Evolutionary conservation across 2,329 filamentous ascomycete species (phyloP).

Genomic region (Dothistroma pini): DNA sequence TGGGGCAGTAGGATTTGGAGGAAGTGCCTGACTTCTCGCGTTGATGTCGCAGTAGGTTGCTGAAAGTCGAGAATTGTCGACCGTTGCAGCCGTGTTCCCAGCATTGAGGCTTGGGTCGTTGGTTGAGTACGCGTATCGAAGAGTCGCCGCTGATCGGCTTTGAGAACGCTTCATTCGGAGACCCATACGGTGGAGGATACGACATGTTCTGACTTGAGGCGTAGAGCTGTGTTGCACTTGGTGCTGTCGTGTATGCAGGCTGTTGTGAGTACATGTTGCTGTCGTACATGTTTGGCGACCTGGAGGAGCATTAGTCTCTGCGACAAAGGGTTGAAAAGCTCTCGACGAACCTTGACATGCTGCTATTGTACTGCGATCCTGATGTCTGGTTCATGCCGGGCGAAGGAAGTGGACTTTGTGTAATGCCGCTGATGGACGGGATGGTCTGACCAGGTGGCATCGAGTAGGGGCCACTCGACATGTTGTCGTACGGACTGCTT

Average conservation of each 20-base stretch:
- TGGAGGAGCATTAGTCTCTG: slow-evolving; percentile 13
- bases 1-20: slow-evolving; percentile 81
- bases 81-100: slow-evolving; percentile 98
- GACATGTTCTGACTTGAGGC: slow-evolving; percentile 17
- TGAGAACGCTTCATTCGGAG: slow-evolving; percentile 23
- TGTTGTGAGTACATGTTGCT: slow-evolving; percentile 25
- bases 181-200: slow-evolving; percentile 28
- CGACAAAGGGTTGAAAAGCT: slow-evolving; percentile 3
- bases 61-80: slow-evolving; percentile 92
- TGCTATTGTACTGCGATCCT: slow-evolving; percentile 25
- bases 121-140: slow-evolving; percentile 35
- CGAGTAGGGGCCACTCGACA: slow-evolving; percentile 26
- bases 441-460: slow-evolving; percentile 29
- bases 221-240: slow-evolving; percentile 26
- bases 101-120: slow-evolving; percentile 80
- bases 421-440: slow-evolving; percentile 34
- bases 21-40: slow-evolving; percentile 91
- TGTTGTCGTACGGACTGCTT: slow-evolving; percentile 30
- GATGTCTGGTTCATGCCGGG: slow-evolving; percentile 27
- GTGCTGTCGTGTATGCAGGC: slow-evolving; percentile 24
- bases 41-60: slow-evolving; percentile 88
- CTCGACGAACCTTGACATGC: slow-evolving; percentile 25
- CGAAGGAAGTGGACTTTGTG: slow-evolving; percentile 33
- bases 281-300: slow-evolving; percentile 34
- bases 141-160: slow-evolving; percentile 24